Evolutionary conservation across 1,284 basidiomycete genomes (phyloP).

Genomic region (Ceratobasidium papillatum): DNA sequence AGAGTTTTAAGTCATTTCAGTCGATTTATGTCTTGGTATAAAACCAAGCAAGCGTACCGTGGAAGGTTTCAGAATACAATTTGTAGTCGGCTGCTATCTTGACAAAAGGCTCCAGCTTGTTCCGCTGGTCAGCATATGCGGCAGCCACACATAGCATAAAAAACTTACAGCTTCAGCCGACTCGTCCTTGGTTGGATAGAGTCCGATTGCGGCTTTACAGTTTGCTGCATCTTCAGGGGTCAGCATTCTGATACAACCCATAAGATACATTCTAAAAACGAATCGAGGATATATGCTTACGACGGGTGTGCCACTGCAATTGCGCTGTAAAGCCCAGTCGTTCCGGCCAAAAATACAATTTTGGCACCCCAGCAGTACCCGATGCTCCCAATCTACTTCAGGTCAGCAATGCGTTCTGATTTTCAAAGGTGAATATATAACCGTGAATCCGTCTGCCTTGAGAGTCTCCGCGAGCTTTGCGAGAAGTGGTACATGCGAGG

Average conservation of each 20-base stretch:
- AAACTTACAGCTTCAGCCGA: neutral
- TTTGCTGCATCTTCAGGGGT: conserved; percentile 25
- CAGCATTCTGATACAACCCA: neutral
- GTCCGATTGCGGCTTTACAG: conserved; percentile 14
- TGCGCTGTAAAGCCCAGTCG: neutral
- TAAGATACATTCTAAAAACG: neutral
- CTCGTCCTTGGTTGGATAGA: conserved; percentile 28
- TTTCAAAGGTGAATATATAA: neutral
- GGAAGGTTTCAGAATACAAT: conserved; percentile 13
- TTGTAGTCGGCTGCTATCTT: conserved; percentile 29
- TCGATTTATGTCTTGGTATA: neutral
- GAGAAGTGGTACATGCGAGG: neutral
- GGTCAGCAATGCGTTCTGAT: neutral
- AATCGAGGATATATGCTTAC: neutral
- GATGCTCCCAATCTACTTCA: conserved; percentile 16
- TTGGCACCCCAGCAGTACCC: conserved; percentile 31
- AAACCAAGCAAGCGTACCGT: conserved; percentile 2
- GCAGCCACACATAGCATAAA: neutral
- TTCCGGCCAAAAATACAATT: conserved; percentile 1
- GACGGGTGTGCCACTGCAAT: conserved; percentile 19
- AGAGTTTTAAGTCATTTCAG: neutral
- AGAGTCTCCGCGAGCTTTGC: conserved; percentile 11
- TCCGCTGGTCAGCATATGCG: neutral
- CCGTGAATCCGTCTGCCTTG: conserved; percentile 18
- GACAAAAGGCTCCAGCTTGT: conserved; percentile 24